These are phyloP conservation scores for Triticum aestivum DNA, from an alignment of 176 grass and related monocot species.

Conservation along the genomic window DNA sequence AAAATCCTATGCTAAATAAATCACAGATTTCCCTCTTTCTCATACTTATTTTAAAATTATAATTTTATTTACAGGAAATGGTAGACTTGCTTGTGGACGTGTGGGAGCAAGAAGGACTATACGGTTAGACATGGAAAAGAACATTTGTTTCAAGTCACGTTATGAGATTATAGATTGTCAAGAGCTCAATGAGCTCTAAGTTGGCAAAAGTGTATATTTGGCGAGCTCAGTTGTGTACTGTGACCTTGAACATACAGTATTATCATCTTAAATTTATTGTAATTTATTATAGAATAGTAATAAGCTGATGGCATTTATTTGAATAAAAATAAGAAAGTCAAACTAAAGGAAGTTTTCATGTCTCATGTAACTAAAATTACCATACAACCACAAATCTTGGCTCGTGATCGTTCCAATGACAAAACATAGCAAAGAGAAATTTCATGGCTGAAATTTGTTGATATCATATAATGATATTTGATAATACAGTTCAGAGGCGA, in stretches of 20 bases:
- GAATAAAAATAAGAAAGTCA: no score
- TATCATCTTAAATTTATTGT: conserved; percentile 23
- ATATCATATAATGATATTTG: background rate
- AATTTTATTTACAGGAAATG: conserved; percentile 78
- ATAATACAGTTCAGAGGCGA: no score
- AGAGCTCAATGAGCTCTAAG: conserved; percentile 1
- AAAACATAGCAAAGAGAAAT: background rate
- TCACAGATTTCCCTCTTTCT: background rate
- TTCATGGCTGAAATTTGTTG: background rate
- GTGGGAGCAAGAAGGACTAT: conserved; percentile 95
- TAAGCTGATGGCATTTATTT: background rate
- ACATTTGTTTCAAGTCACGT: background rate
- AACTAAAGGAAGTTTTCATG: no score
- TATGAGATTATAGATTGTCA: conserved; percentile 15
- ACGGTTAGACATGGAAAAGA: conserved; percentile 44
- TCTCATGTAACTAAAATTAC: background rate
- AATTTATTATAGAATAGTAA: conserved; percentile 25
- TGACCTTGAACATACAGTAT: conserved; percentile 23
- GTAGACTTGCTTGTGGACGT: conserved; percentile 88
- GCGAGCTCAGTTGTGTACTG: conserved; percentile 4
- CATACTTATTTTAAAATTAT: background rate
- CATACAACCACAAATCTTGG: background rate
- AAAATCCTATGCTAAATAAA: conserved; percentile 22
- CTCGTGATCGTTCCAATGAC: background rate
- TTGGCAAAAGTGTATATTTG: conserved; percentile 9